These are phyloP conservation scores for Teunomyces stri DNA, from an alignment of 805 yeast species.

Conservation along the genomic window DNA sequence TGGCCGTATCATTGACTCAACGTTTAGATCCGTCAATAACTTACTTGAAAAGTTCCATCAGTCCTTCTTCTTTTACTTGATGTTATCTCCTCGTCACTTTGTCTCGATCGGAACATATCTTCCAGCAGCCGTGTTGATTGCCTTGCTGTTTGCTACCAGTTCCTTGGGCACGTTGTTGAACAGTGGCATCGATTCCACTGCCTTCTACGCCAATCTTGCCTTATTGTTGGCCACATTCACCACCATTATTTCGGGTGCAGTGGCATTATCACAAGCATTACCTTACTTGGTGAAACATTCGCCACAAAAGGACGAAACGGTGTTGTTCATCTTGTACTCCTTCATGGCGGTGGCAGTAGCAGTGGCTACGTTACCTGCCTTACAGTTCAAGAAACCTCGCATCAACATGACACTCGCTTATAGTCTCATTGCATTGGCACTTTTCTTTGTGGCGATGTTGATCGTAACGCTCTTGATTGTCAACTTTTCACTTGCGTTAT, in stretches of 20 bases:
- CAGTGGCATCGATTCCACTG: conserved; percentile 28
- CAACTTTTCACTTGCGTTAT: conserved; percentile 78
- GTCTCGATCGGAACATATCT: conserved; percentile 93
- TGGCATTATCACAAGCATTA: conserved; percentile 21
- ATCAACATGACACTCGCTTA: conserved; percentile 22
- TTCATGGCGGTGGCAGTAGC: conserved; percentile 13
- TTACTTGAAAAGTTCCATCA: conserved; percentile 95
- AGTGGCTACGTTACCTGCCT: conserved; percentile 15
- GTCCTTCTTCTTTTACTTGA: conserved; percentile 87
- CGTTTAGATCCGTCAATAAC: conserved; percentile 86
- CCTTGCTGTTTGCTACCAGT: conserved; percentile 66
- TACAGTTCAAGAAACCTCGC: conserved; percentile 7
- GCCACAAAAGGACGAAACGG: conserved; percentile 14
- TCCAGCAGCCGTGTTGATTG: conserved; percentile 76
- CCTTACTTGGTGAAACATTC: conserved; percentile 21
- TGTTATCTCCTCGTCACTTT: conserved; percentile 74
- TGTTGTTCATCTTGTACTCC: conserved; percentile 14
- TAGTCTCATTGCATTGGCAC: conserved; percentile 47
- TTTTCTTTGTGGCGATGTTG: conserved; percentile 57
- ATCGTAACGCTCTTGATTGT: conserved; percentile 74
- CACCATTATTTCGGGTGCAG: conserved; percentile 23
- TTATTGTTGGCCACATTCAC: conserved; percentile 26
- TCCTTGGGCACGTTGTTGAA: conserved; percentile 58
- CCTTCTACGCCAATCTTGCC: conserved; percentile 21
- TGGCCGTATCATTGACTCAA: conserved; percentile 86